These are phyloP conservation scores for Backusella macrospora DNA, from an alignment of 192 early-diverging fungal species.

Conservation along the genomic window DNA sequence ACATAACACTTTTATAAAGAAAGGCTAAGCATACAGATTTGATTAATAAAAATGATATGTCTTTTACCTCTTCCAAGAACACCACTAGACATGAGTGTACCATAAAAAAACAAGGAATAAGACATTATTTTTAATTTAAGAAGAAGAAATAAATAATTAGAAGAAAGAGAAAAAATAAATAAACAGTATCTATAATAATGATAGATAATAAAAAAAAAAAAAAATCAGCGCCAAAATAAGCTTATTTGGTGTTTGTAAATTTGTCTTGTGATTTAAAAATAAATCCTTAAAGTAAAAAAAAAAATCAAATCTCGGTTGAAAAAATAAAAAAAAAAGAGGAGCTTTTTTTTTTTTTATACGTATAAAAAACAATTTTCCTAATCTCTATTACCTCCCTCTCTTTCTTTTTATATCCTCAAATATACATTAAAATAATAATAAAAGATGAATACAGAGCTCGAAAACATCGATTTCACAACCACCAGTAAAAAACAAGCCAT, in stretches of 20 bases:
- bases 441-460: neutral
- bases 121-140: neutral
- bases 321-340: neutral
- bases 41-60: neutral
- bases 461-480: neutral
- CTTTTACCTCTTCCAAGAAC: conserved; percentile 9
- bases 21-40: neutral
- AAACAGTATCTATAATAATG: too few relatives aligned
- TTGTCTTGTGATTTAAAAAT: neutral
- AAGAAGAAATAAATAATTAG: neutral
- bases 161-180: neutral
- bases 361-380: conserved; percentile 3
- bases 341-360: neutral
- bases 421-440: neutral
- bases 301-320: conserved; percentile 3
- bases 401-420: too few relatives aligned
- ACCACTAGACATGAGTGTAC: neutral
- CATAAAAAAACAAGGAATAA: conserved; percentile 12
- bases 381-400: neutral
- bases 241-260: neutral
- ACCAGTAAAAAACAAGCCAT: neutral
- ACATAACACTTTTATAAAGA: conserved; percentile 14
- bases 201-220: too few relatives aligned
- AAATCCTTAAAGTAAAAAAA: conserved; percentile 8
- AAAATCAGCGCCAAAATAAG: neutral